These are phyloP conservation scores for Tubosaeta brunneosetosa DNA, from an alignment of 768 basidiomycete species.

Conservation along the genomic window DNA sequence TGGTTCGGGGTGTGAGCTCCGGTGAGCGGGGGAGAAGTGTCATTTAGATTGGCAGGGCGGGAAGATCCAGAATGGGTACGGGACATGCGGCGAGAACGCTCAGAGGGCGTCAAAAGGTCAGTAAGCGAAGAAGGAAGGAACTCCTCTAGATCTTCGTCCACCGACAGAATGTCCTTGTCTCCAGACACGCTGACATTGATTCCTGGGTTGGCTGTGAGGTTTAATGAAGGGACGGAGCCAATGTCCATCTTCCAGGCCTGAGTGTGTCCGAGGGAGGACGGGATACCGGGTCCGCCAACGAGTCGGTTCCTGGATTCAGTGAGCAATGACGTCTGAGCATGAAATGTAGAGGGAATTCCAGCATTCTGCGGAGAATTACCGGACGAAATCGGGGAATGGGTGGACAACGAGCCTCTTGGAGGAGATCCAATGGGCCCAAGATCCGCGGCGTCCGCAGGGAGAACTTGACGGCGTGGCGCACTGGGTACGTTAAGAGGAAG, in stretches of 20 bases:
- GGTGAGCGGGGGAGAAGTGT: slow-evolving; percentile 17
- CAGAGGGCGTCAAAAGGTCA: slow-evolving; percentile 86
- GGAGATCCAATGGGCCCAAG: slow-evolving; percentile 85
- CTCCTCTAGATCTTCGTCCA: slow-evolving; percentile 78
- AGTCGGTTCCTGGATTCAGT: slow-evolving; percentile 36
- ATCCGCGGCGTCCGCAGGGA: slow-evolving; percentile 42
- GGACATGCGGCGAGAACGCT: slow-evolving; percentile 77
- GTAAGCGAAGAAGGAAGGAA: slow-evolving; percentile 85
- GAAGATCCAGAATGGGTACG: slow-evolving; percentile 54
- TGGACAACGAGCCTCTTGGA: slow-evolving; percentile 44
- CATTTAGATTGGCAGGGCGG: slow-evolving; percentile 18
- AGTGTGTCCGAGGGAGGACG: slow-evolving; percentile 54
- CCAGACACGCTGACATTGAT: slow-evolving; percentile 26
- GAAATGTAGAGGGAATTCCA: slow-evolving; percentile 62
- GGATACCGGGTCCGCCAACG: slow-evolving; percentile 39
- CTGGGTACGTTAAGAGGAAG: slow-evolving; percentile 49
- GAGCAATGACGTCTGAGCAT: slow-evolving; percentile 55
- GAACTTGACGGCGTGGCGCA: slow-evolving; percentile 45
- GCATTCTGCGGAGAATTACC: slow-evolving; percentile 38
- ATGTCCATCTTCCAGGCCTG: slow-evolving; percentile 28
- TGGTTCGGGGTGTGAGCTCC: slow-evolving; percentile 13
- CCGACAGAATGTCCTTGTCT: slow-evolving; percentile 38
- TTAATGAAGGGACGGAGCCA: slow-evolving; percentile 20
- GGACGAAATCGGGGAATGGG: slow-evolving; percentile 51
- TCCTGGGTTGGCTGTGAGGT: slow-evolving; percentile 4